phyloP scores from a whole-genome alignment of 148 eudicot genomes.

The Heliosperma pusillum region DNA sequence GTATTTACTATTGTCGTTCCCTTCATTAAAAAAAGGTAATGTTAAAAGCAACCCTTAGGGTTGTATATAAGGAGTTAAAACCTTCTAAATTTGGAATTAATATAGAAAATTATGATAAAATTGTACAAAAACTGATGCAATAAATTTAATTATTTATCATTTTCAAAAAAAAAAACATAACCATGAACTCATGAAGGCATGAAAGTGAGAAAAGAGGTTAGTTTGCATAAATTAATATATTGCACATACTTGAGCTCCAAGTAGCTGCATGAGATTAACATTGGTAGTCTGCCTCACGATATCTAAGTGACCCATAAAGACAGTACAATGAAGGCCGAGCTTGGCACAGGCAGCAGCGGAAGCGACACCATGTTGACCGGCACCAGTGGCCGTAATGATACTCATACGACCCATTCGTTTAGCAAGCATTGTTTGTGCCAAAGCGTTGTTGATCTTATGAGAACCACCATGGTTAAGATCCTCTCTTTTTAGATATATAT shows the following conservation, averaged over 20 bases:
- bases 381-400: conserved; percentile 65
- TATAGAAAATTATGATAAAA: too few species aligned
- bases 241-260: conserved; percentile 88
- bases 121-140: too few species aligned
- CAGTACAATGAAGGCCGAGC: conserved; percentile 44
- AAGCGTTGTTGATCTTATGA: conserved; percentile 82
- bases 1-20: too few species aligned
- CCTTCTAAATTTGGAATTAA: too few species aligned
- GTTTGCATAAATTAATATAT: too few species aligned
- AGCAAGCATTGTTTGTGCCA: conserved; percentile 80
- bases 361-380: conserved; percentile 85
- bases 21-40: too few species aligned
- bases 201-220: too few species aligned
- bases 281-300: conserved; percentile 52
- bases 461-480: conserved; percentile 81
- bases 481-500: conserved; percentile 75
- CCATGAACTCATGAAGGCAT: too few species aligned
- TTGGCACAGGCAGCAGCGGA: conserved; percentile 79
- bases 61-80: too few species aligned
- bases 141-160: too few species aligned
- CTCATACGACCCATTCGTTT: conserved; percentile 49
- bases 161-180: too few species aligned
- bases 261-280: conserved; percentile 44
- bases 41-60: too few species aligned
- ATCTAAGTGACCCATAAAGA: conserved; percentile 58